Evolutionary conservation across 2,329 filamentous ascomycete genomes (phyloP).

Genomic region (Cryphonectria carpinicola): DNA sequence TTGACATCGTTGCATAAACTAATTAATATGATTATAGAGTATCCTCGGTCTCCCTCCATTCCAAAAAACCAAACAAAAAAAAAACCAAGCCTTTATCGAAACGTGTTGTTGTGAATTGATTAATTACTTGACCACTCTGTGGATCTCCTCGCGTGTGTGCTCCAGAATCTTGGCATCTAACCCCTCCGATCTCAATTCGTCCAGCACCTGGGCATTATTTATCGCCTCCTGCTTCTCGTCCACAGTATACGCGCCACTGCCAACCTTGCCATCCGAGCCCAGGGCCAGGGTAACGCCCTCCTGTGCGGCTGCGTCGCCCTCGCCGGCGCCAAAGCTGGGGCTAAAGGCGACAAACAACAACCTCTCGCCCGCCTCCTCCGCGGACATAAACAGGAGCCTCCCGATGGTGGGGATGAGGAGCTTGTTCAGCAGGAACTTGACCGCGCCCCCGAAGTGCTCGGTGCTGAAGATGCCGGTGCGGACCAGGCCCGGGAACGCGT

Average conservation of each 20-base stretch:
- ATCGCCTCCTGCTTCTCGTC: neutral
- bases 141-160: neutral
- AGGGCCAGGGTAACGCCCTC: neutral
- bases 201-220: neutral
- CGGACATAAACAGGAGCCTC: neutral
- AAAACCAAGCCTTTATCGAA: too few species aligned
- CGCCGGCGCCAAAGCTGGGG: neutral
- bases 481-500: conserved; percentile 40
- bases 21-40: too few species aligned
- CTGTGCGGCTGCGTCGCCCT: neutral
- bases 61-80: too few species aligned
- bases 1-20: too few species aligned
- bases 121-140: neutral
- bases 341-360: neutral
- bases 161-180: neutral
- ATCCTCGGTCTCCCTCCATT: too few species aligned
- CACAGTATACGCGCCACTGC: neutral
- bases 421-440: neutral
- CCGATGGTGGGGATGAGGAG: neutral
- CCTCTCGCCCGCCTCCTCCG: conserved; percentile 2
- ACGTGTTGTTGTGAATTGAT: too few species aligned
- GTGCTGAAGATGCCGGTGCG: conserved; percentile 4
- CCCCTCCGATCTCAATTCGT: neutral
- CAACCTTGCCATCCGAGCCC: neutral
- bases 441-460: neutral